Percentiles rank a stretch among this genome's conserved stretches.
These are phyloP conservation scores for Malassezia furfur DNA, from an alignment of 1,284 basidiomycete genomes.

Conservation along the genomic window DNA sequence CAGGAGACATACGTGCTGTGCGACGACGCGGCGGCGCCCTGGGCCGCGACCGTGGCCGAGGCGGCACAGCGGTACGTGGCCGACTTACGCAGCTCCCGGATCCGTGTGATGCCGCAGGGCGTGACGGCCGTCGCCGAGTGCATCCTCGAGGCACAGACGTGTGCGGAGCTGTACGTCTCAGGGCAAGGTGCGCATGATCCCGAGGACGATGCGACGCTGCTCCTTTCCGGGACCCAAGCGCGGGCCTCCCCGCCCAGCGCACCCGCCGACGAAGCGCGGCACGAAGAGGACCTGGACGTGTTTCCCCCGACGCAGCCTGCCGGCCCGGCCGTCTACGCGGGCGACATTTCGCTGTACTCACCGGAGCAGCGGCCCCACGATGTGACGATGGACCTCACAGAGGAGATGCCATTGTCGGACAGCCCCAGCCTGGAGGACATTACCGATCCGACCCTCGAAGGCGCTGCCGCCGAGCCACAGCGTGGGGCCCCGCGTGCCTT, in stretches of 20 bases:
- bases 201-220: slow-evolving; percentile 7
- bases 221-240: not conserved
- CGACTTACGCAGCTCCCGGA: not conserved
- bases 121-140: slow-evolving; percentile 5
- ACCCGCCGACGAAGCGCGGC: not conserved
- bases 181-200: not conserved
- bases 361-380: not conserved
- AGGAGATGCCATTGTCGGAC: not conserved
- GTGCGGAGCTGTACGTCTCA: not conserved
- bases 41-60: not conserved
- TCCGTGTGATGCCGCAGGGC: slow-evolving; percentile 1
- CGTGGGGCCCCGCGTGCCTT: not conserved
- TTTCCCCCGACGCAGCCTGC: not conserved
- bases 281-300: not conserved
- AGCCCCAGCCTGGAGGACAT: not conserved
- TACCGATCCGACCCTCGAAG: not conserved
- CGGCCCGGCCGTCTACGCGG: not conserved
- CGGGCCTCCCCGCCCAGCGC: not conserved
- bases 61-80: not conserved
- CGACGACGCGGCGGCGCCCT: not conserved
- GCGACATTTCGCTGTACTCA: slow-evolving; percentile 3
- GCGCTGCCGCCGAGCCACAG: not conserved
- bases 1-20: not conserved
- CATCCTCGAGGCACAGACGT: slow-evolving; percentile 2
- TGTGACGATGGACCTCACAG: not conserved